phyloP scores from a whole-genome alignment of 139 green algal species.

The Raphidocelis subcapitata region DNA sequence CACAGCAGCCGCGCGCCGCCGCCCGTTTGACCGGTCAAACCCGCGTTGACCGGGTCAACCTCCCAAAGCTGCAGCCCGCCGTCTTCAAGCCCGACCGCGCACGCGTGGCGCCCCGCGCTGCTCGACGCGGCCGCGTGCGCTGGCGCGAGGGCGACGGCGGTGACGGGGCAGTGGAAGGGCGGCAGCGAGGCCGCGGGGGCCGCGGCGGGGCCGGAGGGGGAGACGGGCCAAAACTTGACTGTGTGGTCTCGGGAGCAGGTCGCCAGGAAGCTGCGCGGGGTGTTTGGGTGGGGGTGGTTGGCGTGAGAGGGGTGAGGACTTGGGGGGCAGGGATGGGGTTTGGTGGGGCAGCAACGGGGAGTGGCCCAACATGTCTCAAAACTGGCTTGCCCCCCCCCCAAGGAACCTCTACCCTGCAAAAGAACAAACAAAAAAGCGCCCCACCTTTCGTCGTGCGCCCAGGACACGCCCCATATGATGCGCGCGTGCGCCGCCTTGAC shows the following conservation, averaged over 20 bases:
- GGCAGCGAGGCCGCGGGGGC: slow-evolving; percentile 25
- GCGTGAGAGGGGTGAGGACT: neutral
- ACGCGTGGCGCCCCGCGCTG: slow-evolving; percentile 10
- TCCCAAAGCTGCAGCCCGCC: slow-evolving; percentile 56
- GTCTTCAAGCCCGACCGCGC: slow-evolving; percentile 71
- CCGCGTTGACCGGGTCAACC: neutral
- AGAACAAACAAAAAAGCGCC: neutral
- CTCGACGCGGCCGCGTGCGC: neutral
- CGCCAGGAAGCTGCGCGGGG: slow-evolving; percentile 45
- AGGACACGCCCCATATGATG: slow-evolving; percentile 77
- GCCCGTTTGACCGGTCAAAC: neutral
- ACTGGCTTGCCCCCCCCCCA: neutral
- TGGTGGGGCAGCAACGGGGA: neutral
- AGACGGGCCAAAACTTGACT: slow-evolving; percentile 68
- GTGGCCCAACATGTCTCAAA: neutral
- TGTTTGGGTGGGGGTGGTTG: neutral
- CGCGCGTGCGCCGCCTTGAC: slow-evolving; percentile 69
- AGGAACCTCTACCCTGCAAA: neutral
- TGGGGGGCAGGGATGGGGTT: neutral
- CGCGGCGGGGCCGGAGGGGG: neutral
- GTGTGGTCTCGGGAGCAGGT: slow-evolving; percentile 72
- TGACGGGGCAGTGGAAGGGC: slow-evolving; percentile 49
- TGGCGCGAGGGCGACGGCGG: slow-evolving; percentile 56
- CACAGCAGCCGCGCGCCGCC: slow-evolving; percentile 34
- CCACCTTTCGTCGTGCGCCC: slow-evolving; percentile 57